Percentiles rank a stretch among this genome's conserved stretches.
Evolutionary conservation across 179 eudicot species (phyloP).

Genomic region (Spinacia oleracea): DNA sequence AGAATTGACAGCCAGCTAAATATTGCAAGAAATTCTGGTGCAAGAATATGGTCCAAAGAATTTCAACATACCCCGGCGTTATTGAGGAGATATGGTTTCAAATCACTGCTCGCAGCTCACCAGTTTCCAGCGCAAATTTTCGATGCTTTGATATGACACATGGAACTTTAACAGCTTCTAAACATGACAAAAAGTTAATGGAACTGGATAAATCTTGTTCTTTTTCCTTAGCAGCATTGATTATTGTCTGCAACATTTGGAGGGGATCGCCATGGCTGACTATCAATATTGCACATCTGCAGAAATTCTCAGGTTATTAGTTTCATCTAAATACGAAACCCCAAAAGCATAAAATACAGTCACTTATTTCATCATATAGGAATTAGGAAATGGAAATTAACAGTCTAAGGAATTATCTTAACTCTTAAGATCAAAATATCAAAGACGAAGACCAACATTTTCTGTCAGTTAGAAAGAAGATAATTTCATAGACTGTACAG

Average conservation of each 20-base stretch:
- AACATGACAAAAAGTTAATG: constrained; percentile 41
- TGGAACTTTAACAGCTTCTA: constrained; percentile 55
- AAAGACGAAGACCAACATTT: not conserved
- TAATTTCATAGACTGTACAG: not conserved
- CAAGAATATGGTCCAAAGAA: constrained; percentile 12
- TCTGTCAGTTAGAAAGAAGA: not conserved
- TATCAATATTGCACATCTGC: constrained; percentile 74
- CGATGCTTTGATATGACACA: constrained; percentile 70
- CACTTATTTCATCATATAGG: not conserved
- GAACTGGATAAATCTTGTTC: constrained; percentile 16
- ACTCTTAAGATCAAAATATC: not conserved
- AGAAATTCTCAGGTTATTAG: not conserved
- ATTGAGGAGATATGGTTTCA: constrained; percentile 23
- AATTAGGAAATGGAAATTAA: not conserved
- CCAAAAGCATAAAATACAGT: not conserved
- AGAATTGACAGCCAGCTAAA: not conserved
- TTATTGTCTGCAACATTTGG: constrained; percentile 78
- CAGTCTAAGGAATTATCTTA: not conserved
- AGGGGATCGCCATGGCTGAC: constrained; percentile 99
- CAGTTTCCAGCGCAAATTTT: constrained; percentile 67
- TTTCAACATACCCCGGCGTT: not conserved
- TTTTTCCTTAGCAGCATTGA: constrained; percentile 55
- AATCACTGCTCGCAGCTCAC: constrained; percentile 64
- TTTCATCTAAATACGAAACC: not conserved
- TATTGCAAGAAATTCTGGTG: not conserved